Conservation (phyloP, 495 filamentous ascomycete species). For the Hypoxylon crocopeplum region DNA sequence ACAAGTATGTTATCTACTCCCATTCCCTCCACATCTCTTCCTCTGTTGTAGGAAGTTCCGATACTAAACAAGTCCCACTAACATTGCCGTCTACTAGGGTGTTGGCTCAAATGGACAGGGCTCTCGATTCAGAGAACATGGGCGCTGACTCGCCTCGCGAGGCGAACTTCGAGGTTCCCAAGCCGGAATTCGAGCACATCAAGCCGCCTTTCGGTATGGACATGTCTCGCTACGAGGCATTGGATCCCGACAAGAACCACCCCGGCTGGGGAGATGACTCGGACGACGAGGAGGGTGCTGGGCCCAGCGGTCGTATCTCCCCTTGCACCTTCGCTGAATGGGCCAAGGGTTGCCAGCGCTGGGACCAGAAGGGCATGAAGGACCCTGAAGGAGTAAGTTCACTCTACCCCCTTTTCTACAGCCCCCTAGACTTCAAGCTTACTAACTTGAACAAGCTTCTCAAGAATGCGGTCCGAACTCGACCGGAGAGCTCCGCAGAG, state of each 20-base stretch:
- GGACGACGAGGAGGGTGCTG: constrained; percentile 32
- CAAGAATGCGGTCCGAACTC: constrained; percentile 3
- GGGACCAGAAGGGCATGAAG: constrained; percentile 7
- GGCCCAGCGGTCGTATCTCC: constrained; percentile 25
- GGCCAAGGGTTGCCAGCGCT: constrained; percentile 9
- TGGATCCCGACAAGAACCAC: neutral
- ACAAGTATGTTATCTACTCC: neutral
- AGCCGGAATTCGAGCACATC: constrained; percentile 12
- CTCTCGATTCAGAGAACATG: constrained; percentile 14
- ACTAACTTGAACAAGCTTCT: constrained; percentile 10
- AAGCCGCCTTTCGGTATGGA: constrained; percentile 1
- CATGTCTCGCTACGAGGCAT: neutral
- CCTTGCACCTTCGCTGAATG: constrained; percentile 29
- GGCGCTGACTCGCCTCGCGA: constrained; percentile 18
- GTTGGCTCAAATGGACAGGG: constrained; percentile 19
- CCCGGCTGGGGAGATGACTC: constrained; percentile 1
- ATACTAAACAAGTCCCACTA: no score
- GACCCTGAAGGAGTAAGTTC: constrained; percentile 19
- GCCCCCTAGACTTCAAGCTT: neutral
- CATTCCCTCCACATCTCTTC: neutral
- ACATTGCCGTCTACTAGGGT: constrained; percentile 11
- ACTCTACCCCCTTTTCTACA: neutral
- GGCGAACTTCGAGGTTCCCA: constrained; percentile 22
- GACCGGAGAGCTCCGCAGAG: neutral
- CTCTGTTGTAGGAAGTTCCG: no score